Base-by-base conservation (phyloP, 768 basidiomycete species). In the Melanogaster broomeanus region DNA sequence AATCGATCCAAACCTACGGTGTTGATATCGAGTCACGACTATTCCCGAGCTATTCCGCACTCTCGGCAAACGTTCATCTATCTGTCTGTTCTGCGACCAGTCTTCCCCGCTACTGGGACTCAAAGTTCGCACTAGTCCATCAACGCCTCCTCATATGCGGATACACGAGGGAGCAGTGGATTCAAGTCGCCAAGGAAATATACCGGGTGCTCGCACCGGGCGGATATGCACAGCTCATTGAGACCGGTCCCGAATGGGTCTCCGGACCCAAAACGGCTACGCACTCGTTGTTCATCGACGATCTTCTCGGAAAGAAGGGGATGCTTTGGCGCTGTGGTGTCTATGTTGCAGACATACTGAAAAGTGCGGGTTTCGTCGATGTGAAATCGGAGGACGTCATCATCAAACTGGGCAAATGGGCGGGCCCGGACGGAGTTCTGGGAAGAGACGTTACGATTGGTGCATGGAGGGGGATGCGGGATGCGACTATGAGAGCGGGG, bases 161-260 rank as follows among this genome's bases (percentile, higher is more conserved):
- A 1, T 64, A 74, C 25, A 58, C 61, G 0, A 51, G 41, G 8
- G 57, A 57, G 2, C 63, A 72, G 13, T 73, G 72, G 72, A 44
- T 22, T 6, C 28, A 46, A 0, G 57, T 40, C 6, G 49, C 71
- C 13, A 22, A 46, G 3, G 72, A 69, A 30, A 64, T 71, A 8
- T 61, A 57, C 41, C 60, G 71, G 5, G 67, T 70, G 1, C 62
- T 73, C 31, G 50, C 13, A 2, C 71, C 70, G 0, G 70, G 71
- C 2, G 72, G 71, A 4, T 69, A 62, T 25, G 59, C 58, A 3
- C 72, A 73, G 37, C 53, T 72, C n/a, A 50, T 65, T 27, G 71
- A 73, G 42, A 42, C 31, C n/a, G 58, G 58, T 2, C 52, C 60
- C 31, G 54, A 58, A 18, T 62, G 50, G 55, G 7, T 28, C 0